Evolutionary conservation across 2,329 filamentous ascomycete species (phyloP).

Genomic region (Talaromyces sp.): DNA sequence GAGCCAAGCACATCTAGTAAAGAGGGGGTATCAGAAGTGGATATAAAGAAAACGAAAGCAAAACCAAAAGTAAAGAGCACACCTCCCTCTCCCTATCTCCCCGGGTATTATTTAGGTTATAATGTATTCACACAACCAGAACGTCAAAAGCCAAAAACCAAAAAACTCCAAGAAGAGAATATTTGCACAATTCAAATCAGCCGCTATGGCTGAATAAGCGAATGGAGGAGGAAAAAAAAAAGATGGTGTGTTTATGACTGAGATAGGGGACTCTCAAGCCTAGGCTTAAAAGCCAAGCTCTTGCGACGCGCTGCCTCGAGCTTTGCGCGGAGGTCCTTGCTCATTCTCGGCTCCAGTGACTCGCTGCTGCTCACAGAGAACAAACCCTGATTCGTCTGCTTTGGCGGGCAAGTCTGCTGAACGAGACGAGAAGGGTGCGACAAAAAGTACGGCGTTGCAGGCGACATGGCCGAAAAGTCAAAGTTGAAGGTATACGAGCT

Average conservation of each 20-base stretch:
- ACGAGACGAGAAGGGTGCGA: slow-evolving; percentile 38
- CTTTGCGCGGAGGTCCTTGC: slow-evolving; percentile 48
- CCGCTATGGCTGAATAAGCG: background rate
- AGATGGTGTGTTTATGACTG: background rate
- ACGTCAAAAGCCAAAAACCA: background rate
- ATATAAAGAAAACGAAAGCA: background rate
- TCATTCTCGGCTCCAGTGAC: slow-evolving; percentile 20
- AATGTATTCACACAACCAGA: background rate
- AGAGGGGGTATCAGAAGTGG: background rate
- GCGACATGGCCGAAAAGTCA: slow-evolving; percentile 36
- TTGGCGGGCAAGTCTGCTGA: slow-evolving; percentile 51
- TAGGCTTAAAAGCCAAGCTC: slow-evolving; percentile 72
- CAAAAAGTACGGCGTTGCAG: slow-evolving; percentile 42
- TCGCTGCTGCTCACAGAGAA: slow-evolving; percentile 22
- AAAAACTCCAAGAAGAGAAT: background rate
- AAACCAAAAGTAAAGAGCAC: background rate
- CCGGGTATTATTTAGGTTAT: background rate
- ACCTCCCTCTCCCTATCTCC: background rate
- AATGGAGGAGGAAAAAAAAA: background rate
- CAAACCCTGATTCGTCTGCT: slow-evolving; percentile 40
- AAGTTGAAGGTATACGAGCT: slow-evolving; percentile 21
- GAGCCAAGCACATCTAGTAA: background rate
- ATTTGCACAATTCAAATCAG: background rate
- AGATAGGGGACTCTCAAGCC: slow-evolving; percentile 64
- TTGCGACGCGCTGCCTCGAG: slow-evolving; percentile 68